phyloP scores from a whole-genome alignment of 306 rosid genomes.

The Notholithocarpus densiflorus region DNA sequence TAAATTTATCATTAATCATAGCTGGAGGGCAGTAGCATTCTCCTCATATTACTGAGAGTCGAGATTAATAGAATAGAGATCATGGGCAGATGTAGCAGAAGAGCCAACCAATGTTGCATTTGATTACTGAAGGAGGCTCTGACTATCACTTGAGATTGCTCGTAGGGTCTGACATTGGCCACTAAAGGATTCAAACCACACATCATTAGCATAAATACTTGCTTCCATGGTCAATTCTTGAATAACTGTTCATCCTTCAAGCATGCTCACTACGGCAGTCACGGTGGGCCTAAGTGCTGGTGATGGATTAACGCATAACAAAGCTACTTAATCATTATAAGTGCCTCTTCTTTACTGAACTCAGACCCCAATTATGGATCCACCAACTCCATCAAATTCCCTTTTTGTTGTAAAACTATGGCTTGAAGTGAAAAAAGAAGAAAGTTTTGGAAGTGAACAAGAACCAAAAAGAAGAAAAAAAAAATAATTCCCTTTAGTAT shows the following conservation, averaged over 20 bases:
- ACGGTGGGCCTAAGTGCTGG: slow-evolving; percentile 54
- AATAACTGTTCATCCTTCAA: slow-evolving; percentile 42
- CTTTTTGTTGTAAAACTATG: slow-evolving; percentile 27
- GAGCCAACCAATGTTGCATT: not conserved
- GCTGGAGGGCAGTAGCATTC: no score
- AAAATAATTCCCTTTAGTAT: no score
- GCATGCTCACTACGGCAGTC: slow-evolving; percentile 67
- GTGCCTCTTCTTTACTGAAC: slow-evolving; percentile 39
- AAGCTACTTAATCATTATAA: slow-evolving; percentile 42
- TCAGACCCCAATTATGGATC: slow-evolving; percentile 50
- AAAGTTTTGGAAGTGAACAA: not conserved
- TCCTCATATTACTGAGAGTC: no score
- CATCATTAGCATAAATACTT: slow-evolving; percentile 24
- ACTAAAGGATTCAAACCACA: slow-evolving; percentile 38
- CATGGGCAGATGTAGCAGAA: not conserved
- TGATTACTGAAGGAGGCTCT: not conserved
- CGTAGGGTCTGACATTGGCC: not conserved
- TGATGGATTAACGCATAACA: slow-evolving; percentile 41
- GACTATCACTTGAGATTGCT: not conserved
- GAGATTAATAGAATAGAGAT: no score
- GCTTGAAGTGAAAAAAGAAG: slow-evolving; percentile 2
- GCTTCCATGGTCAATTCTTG: slow-evolving; percentile 29
- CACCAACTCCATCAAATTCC: slow-evolving; percentile 39
- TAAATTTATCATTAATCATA: not conserved
- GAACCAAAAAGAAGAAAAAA: not conserved